Base-by-base conservation (phyloP, 306 rosid species). In the Prunus padus region DNA sequence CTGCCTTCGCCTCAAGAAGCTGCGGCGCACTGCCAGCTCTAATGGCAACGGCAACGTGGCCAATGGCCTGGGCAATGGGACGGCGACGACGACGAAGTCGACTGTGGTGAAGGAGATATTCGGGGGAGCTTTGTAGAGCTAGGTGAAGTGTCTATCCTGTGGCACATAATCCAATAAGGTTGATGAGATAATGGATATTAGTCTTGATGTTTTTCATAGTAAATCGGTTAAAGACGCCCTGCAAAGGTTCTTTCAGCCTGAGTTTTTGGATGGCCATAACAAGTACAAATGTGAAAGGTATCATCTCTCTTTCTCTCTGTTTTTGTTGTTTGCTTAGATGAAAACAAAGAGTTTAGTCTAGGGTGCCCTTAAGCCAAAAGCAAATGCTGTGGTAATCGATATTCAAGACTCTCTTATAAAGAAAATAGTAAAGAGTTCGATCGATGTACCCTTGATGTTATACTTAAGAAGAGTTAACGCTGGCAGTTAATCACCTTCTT, bases 131-230 rank as follows among this genome's bases (percentile, higher is more conserved):
- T 84, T 96, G 90, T 97, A 92, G 97, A 96, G 98, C 78, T 98
- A 96, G 96, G 98, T 96, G 87, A 96, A 90, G 84, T 96, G 99
- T 78, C 82, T 88, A 4, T 82, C 88, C 51, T 96, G 99, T 83
- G 98, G 98, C 74, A 80, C 76, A n/a, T 98, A 92, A 82, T 96
- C 98, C 19, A 96, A 96, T 88, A 96, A 96, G 89, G 90, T 92
- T 80, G 99, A 96, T 74, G 99, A 96, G 88, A 92, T 96, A 67
- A 96, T 92, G 99, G 99, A 96, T 82, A 88, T 96, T 77, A 96
- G 98, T 88, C 96, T 96, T 79, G 99, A 96, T 88, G 89, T 96
- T 87, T 81, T 90, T 85, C 97, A 87, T 90, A 88, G 96, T 81
- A 89, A 82, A 82, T 96, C 99, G 70, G 90, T 96, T 77, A 88